A percentile compares a stretch with the other conserved stretches of the same genome.
Evolutionary conservation across 306 rosid genomes (phyloP).

Genomic region (Lupinus albus): DNA sequence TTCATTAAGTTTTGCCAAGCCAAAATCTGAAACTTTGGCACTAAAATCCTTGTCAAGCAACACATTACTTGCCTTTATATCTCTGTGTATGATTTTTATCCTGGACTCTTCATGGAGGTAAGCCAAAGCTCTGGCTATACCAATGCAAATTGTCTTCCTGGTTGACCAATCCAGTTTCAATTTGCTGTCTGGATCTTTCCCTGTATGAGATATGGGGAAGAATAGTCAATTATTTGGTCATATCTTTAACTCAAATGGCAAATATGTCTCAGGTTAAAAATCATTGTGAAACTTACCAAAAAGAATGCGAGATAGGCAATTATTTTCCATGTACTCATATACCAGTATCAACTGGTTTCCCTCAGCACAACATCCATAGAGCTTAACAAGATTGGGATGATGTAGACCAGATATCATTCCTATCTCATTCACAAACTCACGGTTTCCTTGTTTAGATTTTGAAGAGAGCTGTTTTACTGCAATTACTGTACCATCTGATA

Average conservation of each 20-base stretch:
- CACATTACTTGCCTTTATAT: conserved; percentile 94
- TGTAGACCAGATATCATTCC: conserved; percentile 93
- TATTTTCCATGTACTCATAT: conserved; percentile 93
- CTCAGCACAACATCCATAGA: conserved; percentile 88
- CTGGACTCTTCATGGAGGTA: conserved; percentile 89
- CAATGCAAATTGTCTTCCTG: conserved; percentile 86
- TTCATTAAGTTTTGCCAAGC: conserved; percentile 91
- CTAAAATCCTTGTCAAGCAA: conserved; percentile 81
- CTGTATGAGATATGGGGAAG: conserved; percentile 38
- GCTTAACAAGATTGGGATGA: conserved; percentile 96
- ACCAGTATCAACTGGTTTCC: conserved; percentile 82
- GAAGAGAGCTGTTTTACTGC: conserved; percentile 94
- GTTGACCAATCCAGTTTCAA: conserved; percentile 73
- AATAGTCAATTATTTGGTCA: conserved; percentile 23
- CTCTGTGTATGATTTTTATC: conserved; percentile 84
- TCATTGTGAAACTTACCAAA: conserved; percentile 61
- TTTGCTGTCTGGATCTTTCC: conserved; percentile 56
- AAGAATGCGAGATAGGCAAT: conserved; percentile 85
- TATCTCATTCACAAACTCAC: conserved; percentile 89
- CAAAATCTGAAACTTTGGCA: conserved; percentile 94
- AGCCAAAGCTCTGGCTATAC: conserved; percentile 86
- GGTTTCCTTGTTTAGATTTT: conserved; percentile 96
- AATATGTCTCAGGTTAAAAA: conserved; percentile 7
- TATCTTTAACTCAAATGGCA: conserved; percentile 19
- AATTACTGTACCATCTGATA: conserved; percentile 78